Evolutionary conservation across 352 stramenopile genomes (phyloP).

Genomic region (Blastocystis sp.): DNA sequence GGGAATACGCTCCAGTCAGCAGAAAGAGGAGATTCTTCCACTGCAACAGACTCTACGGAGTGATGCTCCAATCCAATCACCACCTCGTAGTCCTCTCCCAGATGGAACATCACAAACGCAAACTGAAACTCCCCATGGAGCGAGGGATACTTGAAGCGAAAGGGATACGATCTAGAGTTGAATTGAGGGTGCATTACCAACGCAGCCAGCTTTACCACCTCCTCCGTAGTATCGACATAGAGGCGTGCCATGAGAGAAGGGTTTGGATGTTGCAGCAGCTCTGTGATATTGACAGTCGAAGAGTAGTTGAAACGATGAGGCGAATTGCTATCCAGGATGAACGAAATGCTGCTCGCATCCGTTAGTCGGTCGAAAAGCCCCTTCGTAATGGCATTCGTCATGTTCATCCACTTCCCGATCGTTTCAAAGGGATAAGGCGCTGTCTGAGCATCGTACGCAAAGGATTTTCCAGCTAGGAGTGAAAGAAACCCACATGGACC

Average conservation of each 20-base stretch:
- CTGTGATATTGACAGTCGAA: constrained; percentile 27
- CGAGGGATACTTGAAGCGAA: not conserved
- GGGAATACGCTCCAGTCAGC: constrained; percentile 9
- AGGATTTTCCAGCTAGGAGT: not conserved
- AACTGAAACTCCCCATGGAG: constrained; percentile 42
- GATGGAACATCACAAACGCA: constrained; percentile 55
- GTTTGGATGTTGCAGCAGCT: not conserved
- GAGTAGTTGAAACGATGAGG: constrained; percentile 36
- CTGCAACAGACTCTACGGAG: constrained; percentile 40
- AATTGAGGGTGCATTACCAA: too few species aligned
- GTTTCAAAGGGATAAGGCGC: constrained; percentile 58
- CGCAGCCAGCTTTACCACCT: too few species aligned
- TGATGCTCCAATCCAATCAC: not conserved
- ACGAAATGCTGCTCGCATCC: not conserved
- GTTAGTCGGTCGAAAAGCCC: not conserved
- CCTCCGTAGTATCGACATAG: too few species aligned
- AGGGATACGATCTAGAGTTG: not conserved
- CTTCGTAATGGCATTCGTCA: constrained; percentile 19
- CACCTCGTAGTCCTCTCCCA: constrained; percentile 48
- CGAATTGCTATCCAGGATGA: constrained; percentile 28
- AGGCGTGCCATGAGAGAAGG: too few species aligned
- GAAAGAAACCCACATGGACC: not conserved
- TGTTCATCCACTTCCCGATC: constrained; percentile 66
- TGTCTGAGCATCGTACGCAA: constrained; percentile 24
- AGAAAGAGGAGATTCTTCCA: constrained; percentile 65